Conservation (phyloP, 441 rosid genomes). For the Cnidoscolus chayamansa region DNA sequence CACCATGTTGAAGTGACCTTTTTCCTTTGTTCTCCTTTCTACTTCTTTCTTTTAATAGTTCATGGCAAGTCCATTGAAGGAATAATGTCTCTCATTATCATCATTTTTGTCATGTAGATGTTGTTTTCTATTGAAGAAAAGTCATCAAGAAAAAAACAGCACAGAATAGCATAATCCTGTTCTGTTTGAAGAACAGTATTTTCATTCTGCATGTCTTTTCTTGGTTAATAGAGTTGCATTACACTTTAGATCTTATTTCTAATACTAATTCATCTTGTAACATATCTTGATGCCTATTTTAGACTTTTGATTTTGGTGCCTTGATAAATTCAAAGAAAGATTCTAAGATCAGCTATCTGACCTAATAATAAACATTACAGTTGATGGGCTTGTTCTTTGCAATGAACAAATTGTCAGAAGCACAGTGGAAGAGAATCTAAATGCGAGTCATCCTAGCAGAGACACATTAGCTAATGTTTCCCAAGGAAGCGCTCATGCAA, state of each 20-base stretch:
- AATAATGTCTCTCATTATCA: not conserved
- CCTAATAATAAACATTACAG: slow-evolving; percentile 36
- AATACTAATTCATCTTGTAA: not conserved
- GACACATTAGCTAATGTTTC: slow-evolving; percentile 38
- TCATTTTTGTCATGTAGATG: not conserved
- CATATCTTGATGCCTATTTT: not conserved
- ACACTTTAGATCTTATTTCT: not conserved
- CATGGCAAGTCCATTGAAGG: not conserved
- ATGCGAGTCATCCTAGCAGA: slow-evolving; percentile 32
- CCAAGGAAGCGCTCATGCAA: slow-evolving; percentile 37
- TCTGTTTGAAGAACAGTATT: not conserved
- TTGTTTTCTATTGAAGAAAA: not conserved
- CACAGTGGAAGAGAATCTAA: slow-evolving; percentile 42
- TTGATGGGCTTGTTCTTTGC: slow-evolving; percentile 82
- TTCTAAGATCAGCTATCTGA: slow-evolving; percentile 21
- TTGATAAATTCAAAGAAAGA: not conserved
- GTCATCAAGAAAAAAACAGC: not conserved
- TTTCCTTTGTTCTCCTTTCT: not conserved
- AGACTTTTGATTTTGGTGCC: not conserved
- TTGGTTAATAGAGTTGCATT: not conserved
- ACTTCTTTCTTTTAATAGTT: not conserved
- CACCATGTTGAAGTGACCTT: not conserved
- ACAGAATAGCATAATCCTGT: not conserved
- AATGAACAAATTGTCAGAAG: slow-evolving; percentile 58
- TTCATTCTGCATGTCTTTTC: not conserved